These are phyloP conservation scores for Adansonia gregorii DNA, from an alignment of 441 rosid species.

Conservation along the genomic window DNA sequence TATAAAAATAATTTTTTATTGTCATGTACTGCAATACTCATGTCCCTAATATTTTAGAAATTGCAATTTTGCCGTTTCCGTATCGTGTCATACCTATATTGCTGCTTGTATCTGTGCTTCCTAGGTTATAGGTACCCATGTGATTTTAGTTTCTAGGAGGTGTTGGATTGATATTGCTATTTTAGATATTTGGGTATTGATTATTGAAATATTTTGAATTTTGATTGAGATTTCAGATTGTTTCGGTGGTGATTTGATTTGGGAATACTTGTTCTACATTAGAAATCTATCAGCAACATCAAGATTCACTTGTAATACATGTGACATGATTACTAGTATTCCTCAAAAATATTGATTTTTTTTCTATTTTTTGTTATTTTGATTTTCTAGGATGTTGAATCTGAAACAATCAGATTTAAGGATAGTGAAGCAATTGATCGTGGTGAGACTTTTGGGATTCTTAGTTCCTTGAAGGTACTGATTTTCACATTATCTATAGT, in stretches of 20 bases:
- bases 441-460: constrained; percentile 56
- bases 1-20: too few relatives aligned
- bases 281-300: constrained; percentile 9
- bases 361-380: constrained; percentile 26
- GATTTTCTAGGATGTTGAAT: constrained; percentile 65
- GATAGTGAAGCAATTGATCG: constrained; percentile 50
- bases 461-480: constrained; percentile 69
- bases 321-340: constrained; percentile 1
- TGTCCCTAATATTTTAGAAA: too few relatives aligned
- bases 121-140: not conserved
- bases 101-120: too few relatives aligned
- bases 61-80: too few relatives aligned
- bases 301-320: not conserved
- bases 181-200: not conserved
- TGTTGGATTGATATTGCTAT: constrained; percentile 6
- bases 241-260: not conserved
- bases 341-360: not conserved
- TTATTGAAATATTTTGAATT: constrained; percentile 6
- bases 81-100: too few relatives aligned
- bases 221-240: constrained; percentile 11
- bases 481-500: constrained; percentile 17
- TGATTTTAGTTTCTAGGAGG: not conserved
- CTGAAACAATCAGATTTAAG: constrained; percentile 52
- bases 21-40: too few relatives aligned
- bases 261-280: constrained; percentile 8